A percentile compares a stretch with the other conserved stretches of the same genome.
phyloP scores from a whole-genome alignment of 2,329 filamentous ascomycete genomes.

The Monosporascus cannonballus region DNA sequence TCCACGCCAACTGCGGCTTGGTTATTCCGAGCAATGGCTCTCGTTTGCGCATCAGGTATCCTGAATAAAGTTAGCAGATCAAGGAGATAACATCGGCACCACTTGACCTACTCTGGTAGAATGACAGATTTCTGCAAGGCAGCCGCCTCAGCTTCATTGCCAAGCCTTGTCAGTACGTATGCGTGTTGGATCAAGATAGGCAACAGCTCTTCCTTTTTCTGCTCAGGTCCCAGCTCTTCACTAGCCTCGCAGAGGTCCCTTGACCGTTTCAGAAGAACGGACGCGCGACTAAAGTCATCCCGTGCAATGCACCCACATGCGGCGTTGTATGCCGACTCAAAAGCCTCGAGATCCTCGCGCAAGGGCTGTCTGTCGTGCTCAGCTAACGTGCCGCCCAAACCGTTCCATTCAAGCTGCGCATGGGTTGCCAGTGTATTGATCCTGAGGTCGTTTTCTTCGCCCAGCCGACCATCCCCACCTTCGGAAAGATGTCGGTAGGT shows the following conservation, averaged over 20 bases:
- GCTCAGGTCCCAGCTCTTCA: slow-evolving; percentile 67
- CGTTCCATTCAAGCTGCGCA: slow-evolving; percentile 68
- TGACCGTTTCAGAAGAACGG: slow-evolving; percentile 63
- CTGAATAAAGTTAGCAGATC: slow-evolving; percentile 30
- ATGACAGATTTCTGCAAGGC: slow-evolving; percentile 56
- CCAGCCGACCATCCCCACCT: slow-evolving; percentile 36
- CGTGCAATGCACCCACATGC: slow-evolving; percentile 68
- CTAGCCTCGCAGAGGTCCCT: slow-evolving; percentile 65
- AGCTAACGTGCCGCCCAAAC: slow-evolving; percentile 43
- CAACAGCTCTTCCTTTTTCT: slow-evolving; percentile 67
- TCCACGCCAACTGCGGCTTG: slow-evolving; percentile 34
- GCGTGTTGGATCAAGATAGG: slow-evolving; percentile 73
- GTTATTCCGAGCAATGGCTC: slow-evolving; percentile 63
- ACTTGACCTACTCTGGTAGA: slow-evolving; percentile 50
- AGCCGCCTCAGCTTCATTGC: slow-evolving; percentile 59
- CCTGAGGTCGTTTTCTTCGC: slow-evolving; percentile 66
- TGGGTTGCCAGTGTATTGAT: slow-evolving; percentile 71
- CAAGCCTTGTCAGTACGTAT: slow-evolving; percentile 62
- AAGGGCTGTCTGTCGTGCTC: slow-evolving; percentile 48
- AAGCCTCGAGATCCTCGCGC: slow-evolving; percentile 62
- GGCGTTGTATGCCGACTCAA: slow-evolving; percentile 77
- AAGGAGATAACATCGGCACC: background rate
- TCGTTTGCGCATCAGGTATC: slow-evolving; percentile 61
- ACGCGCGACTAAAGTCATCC: slow-evolving; percentile 59
- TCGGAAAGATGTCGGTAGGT: slow-evolving; percentile 56